Percentiles rank a stretch among this genome's conserved stretches.
phyloP scores from a whole-genome alignment of 2,329 filamentous ascomycete genomes.

The Aspergillus costaricaensis region DNA sequence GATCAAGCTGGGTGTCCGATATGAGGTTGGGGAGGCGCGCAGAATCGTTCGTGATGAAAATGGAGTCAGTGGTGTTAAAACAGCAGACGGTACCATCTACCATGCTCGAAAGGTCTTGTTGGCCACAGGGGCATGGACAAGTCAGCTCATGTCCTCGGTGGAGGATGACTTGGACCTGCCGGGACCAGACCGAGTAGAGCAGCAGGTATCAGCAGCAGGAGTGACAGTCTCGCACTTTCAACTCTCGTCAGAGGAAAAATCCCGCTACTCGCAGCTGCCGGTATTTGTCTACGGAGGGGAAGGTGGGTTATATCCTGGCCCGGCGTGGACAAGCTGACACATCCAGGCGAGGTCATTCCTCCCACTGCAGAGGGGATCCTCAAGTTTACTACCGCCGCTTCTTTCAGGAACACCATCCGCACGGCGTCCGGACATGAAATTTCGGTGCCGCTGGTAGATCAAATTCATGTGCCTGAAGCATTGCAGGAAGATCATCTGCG shows the following conservation, averaged over 20 bases:
- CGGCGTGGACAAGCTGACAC: background rate
- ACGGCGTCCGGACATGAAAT: slow-evolving; percentile 54
- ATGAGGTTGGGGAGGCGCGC: slow-evolving; percentile 47
- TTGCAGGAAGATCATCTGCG: slow-evolving; percentile 47
- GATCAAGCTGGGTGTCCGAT: slow-evolving; percentile 48
- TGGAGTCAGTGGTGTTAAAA: slow-evolving; percentile 48
- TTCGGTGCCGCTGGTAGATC: slow-evolving; percentile 53
- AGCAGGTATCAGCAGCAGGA: slow-evolving; percentile 61
- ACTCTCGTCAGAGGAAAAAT: slow-evolving; percentile 53
- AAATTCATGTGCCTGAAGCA: slow-evolving; percentile 44
- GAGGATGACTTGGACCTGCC: slow-evolving; percentile 49
- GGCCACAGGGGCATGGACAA: slow-evolving; percentile 60
- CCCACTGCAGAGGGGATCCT: slow-evolving; percentile 54
- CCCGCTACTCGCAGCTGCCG: slow-evolving; percentile 54
- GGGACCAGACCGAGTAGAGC: slow-evolving; percentile 50
- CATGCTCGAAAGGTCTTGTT: slow-evolving; percentile 57
- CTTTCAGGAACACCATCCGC: slow-evolving; percentile 57
- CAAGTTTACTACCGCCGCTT: slow-evolving; percentile 64
- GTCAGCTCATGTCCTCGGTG: slow-evolving; percentile 53
- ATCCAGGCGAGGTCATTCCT: slow-evolving; percentile 48
- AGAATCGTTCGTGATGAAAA: slow-evolving; percentile 47
- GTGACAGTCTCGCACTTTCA: slow-evolving; percentile 61
- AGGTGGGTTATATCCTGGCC: slow-evolving; percentile 26
- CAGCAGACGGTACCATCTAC: slow-evolving; percentile 50
- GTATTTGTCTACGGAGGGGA: slow-evolving; percentile 54